Evolutionary conservation across 1,284 basidiomycete genomes (phyloP).

Genomic region (Blastosporella zonata): DNA sequence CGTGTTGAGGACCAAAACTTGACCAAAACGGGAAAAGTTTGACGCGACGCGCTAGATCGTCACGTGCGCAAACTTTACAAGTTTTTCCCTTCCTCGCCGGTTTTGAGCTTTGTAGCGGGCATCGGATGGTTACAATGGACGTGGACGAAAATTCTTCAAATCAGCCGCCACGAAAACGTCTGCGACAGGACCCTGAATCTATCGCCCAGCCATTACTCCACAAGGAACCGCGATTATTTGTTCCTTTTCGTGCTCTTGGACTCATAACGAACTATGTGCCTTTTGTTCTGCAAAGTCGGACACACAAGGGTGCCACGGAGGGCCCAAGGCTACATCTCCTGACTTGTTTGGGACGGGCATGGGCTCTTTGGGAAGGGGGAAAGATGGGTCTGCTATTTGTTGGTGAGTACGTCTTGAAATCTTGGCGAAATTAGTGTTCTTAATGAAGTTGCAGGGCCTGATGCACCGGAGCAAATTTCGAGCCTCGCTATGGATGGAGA

Average conservation of each 20-base stretch:
- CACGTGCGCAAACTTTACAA: conserved; percentile 2
- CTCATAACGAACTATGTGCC: conserved; percentile 91
- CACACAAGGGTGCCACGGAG: conserved; percentile 83
- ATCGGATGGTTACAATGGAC: conserved; percentile 14
- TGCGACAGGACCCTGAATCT: conserved; percentile 30
- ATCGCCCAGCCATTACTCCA: conserved; percentile 16
- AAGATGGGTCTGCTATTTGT: conserved; percentile 93
- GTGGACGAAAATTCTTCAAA: conserved; percentile 23
- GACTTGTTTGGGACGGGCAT: conserved; percentile 87
- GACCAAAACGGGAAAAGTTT: too few relatives aligned
- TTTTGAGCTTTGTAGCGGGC: background rate
- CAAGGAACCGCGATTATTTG: conserved; percentile 69
- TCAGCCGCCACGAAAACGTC: conserved; percentile 43
- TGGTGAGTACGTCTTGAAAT: conserved; percentile 51
- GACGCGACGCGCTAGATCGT: background rate
- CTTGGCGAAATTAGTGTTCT: conserved; percentile 5
- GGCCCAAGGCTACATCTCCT: conserved; percentile 81
- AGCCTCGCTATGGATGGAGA: conserved; percentile 84
- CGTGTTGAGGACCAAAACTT: too few relatives aligned
- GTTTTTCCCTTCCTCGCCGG: background rate
- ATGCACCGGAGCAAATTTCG: conserved; percentile 71
- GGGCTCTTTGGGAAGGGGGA: conserved; percentile 96
- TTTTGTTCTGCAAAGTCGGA: conserved; percentile 84
- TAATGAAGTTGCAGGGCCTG: conserved; percentile 57
- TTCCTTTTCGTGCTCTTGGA: conserved; percentile 70